Base-by-base conservation (phyloP, 768 basidiomycete species). In the Rhodotorula graminis region DNA sequence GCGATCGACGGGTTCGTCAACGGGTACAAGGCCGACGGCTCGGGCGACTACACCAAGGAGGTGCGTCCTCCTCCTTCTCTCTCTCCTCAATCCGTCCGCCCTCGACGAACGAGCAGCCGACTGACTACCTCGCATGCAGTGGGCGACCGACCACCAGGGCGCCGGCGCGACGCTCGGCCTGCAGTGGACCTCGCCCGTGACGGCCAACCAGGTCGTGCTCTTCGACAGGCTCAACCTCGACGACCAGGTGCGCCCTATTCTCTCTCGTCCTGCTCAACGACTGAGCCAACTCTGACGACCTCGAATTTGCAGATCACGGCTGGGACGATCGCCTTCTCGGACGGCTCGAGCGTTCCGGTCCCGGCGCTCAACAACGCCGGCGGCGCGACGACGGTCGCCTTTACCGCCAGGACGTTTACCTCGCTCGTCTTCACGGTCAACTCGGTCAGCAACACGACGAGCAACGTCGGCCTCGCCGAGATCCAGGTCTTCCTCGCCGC, bases 21-120 rank as follows among this genome's bases (percentile, higher is more conserved):
- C 31, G 53, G 69, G 27, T 75, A 75, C 67, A 67, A 69, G 63
- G 70, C 53, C 23, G 52, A 61, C 56, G 59, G 64, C 7, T 57
- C 44, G 10, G 74, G 61, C 9, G 68, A 69, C 49, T 64, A 57
- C 33, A 60, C 64, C 29, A 47, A 50, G 47, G 37, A 73, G 62
- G 67, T 72, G 44, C 52, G 67, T 18, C 11, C 25, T 27, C 6
- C 8, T 29, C 18, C 2, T 46, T 14, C 44, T 46, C 44, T 12
- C 3, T 46, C n/a, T 18, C 7, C 29, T 56, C n/a, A n/a, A n/a
- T n/a, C n/a, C n/a, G n/a, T 42, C 12, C 15, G 10, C 29, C 9
- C 37, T 37, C 5, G 37, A 11, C n/a, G 33, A 16, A 21, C n/a
- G 1, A 8, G 29, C 37, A 21, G n/a, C 3, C 55, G 29, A 27